A percentile compares a stretch with the other conserved stretches of the same genome.
phyloP scores from a whole-genome alignment of 371 early-diverging fungal species.

The Amoeboradix gromovi region DNA sequence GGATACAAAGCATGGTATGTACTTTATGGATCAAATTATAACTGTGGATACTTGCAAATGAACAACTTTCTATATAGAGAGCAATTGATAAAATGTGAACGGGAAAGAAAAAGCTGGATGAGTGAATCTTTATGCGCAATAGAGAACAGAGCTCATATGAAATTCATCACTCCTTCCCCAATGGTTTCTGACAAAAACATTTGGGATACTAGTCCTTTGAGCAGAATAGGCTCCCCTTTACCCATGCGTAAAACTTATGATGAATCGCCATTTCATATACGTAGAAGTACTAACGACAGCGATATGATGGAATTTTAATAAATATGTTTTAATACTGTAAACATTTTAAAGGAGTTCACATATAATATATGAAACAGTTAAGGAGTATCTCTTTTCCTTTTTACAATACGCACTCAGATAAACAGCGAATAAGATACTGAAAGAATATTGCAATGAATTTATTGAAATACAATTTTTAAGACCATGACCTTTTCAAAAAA shows the following conservation, averaged over 20 bases:
- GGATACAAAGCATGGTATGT: constrained; percentile 34
- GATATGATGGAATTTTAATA: no score
- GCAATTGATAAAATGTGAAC: background rate
- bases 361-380: no score
- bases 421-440: no score
- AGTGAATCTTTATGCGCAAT: background rate
- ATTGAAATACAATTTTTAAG: no score
- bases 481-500: no score
- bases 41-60: background rate
- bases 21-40: background rate
- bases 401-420: no score
- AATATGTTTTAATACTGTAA: no score
- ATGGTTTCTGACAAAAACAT: background rate
- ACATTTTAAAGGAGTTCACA: no score
- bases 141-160: background rate
- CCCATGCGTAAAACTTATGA: background rate
- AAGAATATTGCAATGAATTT: no score
- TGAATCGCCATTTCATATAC: no score
- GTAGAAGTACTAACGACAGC: no score
- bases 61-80: background rate
- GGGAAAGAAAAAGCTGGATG: background rate
- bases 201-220: background rate
- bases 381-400: no score
- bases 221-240: background rate
- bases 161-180: background rate